Evolutionary conservation across 306 rosid species (phyloP).

Genomic region (Castanea mollissima): DNA sequence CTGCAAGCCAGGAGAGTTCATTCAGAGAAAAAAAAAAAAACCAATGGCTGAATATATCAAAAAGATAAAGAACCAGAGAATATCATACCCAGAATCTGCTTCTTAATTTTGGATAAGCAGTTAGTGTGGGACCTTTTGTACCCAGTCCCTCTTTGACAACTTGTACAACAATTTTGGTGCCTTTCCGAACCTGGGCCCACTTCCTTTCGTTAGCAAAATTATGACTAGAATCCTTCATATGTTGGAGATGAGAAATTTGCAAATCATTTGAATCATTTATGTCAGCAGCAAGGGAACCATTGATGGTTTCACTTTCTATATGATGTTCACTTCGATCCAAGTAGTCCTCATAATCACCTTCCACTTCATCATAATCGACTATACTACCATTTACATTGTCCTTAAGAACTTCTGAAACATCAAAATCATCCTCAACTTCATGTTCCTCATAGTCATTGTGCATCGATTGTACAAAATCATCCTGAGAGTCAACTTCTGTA

Average conservation of each 20-base stretch:
- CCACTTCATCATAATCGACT: slow-evolving; percentile 56
- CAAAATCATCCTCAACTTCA: slow-evolving; percentile 74
- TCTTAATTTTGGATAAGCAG: slow-evolving; percentile 81
- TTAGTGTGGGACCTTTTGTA: slow-evolving; percentile 81
- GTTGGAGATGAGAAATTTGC: slow-evolving; percentile 45
- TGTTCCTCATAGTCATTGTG: slow-evolving; percentile 57
- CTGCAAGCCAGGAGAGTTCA: slow-evolving; percentile 53
- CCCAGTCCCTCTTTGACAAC: slow-evolving; percentile 97
- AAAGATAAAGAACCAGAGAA: slow-evolving; percentile 13
- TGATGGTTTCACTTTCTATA: slow-evolving; percentile 40
- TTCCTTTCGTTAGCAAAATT: slow-evolving; percentile 42
- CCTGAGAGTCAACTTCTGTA: slow-evolving; percentile 41
- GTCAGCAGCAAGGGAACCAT: slow-evolving; percentile 31
- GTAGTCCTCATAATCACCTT: slow-evolving; percentile 68
- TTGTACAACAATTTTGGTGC: slow-evolving; percentile 91
- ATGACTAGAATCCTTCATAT: slow-evolving; percentile 37
- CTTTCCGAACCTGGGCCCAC: slow-evolving; percentile 78
- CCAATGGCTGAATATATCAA: slow-evolving; percentile 11
- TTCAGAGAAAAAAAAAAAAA: slow-evolving; percentile 25
- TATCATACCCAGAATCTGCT: slow-evolving; percentile 94
- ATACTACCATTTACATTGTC: slow-evolving; percentile 55
- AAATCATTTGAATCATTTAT: slow-evolving; percentile 48
- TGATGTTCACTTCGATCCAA: slow-evolving; percentile 56
- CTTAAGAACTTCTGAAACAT: slow-evolving; percentile 60
- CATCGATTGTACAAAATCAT: slow-evolving; percentile 39